Evolutionary conservation across 805 yeast genomes (phyloP), one percentile per base, ranked within the genome.

Genomic region (Yamadazyma paraphyllophila): DNA sequence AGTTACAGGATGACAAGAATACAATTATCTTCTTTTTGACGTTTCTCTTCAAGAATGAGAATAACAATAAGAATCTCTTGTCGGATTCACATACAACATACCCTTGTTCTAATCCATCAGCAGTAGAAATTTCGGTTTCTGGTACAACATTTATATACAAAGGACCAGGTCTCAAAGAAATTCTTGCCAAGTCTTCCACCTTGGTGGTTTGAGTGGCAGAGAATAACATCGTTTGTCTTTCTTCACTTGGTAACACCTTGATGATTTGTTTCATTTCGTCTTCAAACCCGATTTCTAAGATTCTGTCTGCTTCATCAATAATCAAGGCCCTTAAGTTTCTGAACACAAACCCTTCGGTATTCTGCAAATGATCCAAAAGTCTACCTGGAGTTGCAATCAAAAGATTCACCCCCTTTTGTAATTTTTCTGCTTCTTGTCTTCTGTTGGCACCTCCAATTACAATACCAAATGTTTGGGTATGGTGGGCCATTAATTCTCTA

Each of bases 131-230:
- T 31, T 81, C 92, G 37, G 84, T 79, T 57, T 83, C 88, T 39
- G 85, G 82, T 51, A 87, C 97, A 41, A 94, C 99, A 61, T 92
- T 94, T 53, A 94, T 94, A 67, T 91, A 95, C 48, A 80, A 68
- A 10, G 99, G 98, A 37, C 97, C 97, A 43, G 91, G 84, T 64
- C 96, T 83, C 59, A 95, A 76, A 2, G 99, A 92, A 43, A 94
- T 92, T 68, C 99, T 81, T 12, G 99, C 99, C 61, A 94, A 76
- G 71, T 94, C 99, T 67, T 94, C 98, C 53, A 94, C 99, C 70
- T 95, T 94, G 34, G 98, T 94, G 26, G 99, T 94, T 68, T 94
- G 99, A 1, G 99, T 94, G 39, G 99, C 99, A n/a, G 98, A 92
- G 63, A 94, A 94, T 52, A 94, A 73, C 98, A 94, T 92, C 34